Evolutionary conservation across 306 rosid species (phyloP), one percentile per base, ranked within the genome.

Genomic region (Prunus kanzakura): DNA sequence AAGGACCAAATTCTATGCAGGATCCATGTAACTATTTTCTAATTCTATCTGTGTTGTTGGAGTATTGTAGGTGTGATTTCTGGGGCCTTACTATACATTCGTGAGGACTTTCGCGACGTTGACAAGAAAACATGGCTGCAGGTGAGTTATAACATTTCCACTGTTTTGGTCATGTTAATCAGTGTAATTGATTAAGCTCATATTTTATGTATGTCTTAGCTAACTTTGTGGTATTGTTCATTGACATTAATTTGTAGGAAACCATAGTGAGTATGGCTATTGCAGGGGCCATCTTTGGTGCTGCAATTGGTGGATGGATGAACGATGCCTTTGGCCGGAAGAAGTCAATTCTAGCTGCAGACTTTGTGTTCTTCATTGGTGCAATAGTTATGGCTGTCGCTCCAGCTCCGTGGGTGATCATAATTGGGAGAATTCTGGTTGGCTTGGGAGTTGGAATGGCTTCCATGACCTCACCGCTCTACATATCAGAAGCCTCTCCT

Each of bases 381-480:
- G 94, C 97, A 8, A 1, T 91, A 47, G 84, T 86, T 3, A 90
- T 88, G 98, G 94, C 98, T n/a, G 0, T 23, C 22, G 92, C 97
- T 57, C 91, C 93, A 49, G 76, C 54, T 64, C 97, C 97, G 0
- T 82, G 86, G 92, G 82, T 90, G 57, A 88, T 93, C 81, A 88
- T 91, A 56, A 9, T 87, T 4, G 97, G 98, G 18, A 85, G 96
- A 77, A 6, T 91, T 51, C 79, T 88, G 22, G 96, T 93, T 13
- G 98, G 98, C 25, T 88, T 93, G 38, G 98, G 97, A 10, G 96
- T 93, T 1, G 98, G 98, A 30, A 90, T 91, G 90, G 96, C 94
- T 19, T 91, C 98, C 68, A 91, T 93, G 94, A 93, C 96, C 4
- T 76, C 98, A 0, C 98, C 98, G 6, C 84, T 93, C 2, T 93